Percentiles rank a stretch among this genome's conserved stretches.
phyloP scores from a whole-genome alignment of 2,329 filamentous ascomycete species.

The Colletotrichum trifolii region DNA sequence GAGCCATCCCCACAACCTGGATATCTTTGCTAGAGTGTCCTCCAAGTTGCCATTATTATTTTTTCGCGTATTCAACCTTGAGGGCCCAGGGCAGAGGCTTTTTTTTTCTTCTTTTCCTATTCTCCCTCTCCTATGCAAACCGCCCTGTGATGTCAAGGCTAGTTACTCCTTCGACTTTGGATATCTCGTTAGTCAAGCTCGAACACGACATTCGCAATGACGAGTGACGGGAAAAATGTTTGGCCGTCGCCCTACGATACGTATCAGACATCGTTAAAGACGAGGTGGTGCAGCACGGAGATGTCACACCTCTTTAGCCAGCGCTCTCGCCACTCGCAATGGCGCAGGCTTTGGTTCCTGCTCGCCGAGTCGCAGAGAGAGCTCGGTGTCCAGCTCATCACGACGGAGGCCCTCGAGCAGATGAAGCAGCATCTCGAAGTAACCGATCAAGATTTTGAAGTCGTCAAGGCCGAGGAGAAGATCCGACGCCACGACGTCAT shows the following conservation, averaged over 20 bases:
- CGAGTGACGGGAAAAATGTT: no score
- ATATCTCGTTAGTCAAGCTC: no score
- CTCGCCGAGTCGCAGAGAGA: conserved; percentile 86
- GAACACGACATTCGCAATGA: no score
- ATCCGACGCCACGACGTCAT: conserved; percentile 66
- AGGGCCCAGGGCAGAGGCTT: no score
- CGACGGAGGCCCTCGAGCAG: conserved; percentile 77
- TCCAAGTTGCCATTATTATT: no score
- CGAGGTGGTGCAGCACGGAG: conserved; percentile 78
- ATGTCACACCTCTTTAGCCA: conserved; percentile 85
- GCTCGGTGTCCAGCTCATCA: conserved; percentile 78
- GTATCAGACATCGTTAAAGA: conserved; percentile 65
- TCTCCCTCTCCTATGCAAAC: no score
- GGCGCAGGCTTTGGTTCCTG: conserved; percentile 88
- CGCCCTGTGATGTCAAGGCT: no score
- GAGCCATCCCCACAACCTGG: no score
- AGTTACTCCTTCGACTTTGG: no score
- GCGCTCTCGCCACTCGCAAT: conserved; percentile 78
- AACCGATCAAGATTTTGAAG: conserved; percentile 80
- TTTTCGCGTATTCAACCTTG: no score
- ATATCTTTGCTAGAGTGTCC: no score
- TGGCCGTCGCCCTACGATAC: not conserved
- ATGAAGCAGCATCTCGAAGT: conserved; percentile 78
- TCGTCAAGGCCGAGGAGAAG: conserved; percentile 82
- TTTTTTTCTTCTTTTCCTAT: no score